Conservation (phyloP, 2,329 filamentous ascomycete species). For the Lachnellula cervina region DNA sequence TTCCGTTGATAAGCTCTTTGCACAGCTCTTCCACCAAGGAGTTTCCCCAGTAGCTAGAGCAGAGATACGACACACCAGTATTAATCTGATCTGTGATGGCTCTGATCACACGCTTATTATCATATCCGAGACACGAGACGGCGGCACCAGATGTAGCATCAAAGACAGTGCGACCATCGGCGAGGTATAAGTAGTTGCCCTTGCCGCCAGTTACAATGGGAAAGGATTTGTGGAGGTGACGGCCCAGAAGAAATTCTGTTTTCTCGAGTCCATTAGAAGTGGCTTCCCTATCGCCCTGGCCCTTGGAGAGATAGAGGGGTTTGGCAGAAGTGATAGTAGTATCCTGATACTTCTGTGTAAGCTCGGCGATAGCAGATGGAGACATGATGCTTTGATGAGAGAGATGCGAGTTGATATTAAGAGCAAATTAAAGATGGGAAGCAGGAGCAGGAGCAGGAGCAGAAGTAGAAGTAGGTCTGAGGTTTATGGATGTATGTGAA, state of each 20-base stretch:
- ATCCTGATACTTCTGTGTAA: conserved; percentile 1
- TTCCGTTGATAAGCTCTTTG: conserved; percentile 37
- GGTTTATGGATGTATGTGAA: background rate
- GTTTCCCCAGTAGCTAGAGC: conserved; percentile 54
- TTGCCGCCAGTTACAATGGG: conserved; percentile 24
- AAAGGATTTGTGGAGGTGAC: conserved; percentile 27
- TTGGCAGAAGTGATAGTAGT: background rate
- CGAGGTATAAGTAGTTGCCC: conserved; percentile 26
- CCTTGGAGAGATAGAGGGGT: conserved; percentile 5
- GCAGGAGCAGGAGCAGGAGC: background rate
- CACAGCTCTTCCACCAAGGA: conserved; percentile 45
- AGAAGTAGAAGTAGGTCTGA: background rate
- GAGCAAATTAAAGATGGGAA: background rate
- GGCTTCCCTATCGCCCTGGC: conserved; percentile 6
- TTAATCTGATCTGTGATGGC: conserved; percentile 57
- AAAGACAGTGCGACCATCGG: conserved; percentile 54
- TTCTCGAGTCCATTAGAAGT: conserved; percentile 10
- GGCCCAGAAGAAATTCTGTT: conserved; percentile 23
- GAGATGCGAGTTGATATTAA: background rate
- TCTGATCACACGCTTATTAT: conserved; percentile 52
- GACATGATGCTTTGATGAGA: conserved; percentile 11
- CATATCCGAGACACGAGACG: conserved; percentile 67
- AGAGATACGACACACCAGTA: conserved; percentile 50
- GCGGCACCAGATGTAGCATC: conserved; percentile 72
- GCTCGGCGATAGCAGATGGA: conserved; percentile 16